phyloP scores from a whole-genome alignment of 306 rosid species.

The Rosa rugosa region DNA sequence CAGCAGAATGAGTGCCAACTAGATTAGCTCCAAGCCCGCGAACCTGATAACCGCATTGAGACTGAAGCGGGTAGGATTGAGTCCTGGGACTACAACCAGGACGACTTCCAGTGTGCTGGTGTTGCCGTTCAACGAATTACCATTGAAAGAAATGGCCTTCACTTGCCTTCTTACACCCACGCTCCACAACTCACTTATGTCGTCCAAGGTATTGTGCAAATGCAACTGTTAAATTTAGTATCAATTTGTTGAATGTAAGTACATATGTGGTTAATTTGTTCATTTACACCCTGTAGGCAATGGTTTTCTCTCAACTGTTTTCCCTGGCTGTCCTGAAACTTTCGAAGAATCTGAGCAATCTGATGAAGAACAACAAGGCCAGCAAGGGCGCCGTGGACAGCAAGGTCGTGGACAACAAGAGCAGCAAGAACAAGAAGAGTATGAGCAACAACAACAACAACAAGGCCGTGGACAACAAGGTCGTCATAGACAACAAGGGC shows the following conservation, averaged over 20 bases:
- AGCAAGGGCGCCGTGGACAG: not conserved
- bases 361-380: not conserved
- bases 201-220: conserved; percentile 21
- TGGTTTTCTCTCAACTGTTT: not conserved
- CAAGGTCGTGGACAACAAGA: not conserved
- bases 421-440: too few relatives aligned
- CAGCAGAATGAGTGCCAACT: conserved; percentile 34
- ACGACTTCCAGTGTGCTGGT: conserved; percentile 40
- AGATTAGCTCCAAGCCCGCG: conserved; percentile 31
- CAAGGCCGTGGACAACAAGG: not conserved
- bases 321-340: conserved; percentile 48
- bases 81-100: conserved; percentile 43
- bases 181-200: conserved; percentile 39
- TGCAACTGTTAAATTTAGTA: not conserved
- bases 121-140: conserved; percentile 31
- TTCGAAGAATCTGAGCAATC: conserved; percentile 35
- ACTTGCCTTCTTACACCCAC: conserved; percentile 44
- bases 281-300: not conserved
- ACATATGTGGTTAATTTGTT: not conserved
- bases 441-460: too few relatives aligned
- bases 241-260: too few relatives aligned
- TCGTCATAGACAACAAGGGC: not conserved
- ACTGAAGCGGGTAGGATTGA: conserved; percentile 45
- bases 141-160: conserved; percentile 48
- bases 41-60: conserved; percentile 36